Conservation (phyloP, 2,329 filamentous ascomycete genomes). For the Keithomyces neogunnii region DNA sequence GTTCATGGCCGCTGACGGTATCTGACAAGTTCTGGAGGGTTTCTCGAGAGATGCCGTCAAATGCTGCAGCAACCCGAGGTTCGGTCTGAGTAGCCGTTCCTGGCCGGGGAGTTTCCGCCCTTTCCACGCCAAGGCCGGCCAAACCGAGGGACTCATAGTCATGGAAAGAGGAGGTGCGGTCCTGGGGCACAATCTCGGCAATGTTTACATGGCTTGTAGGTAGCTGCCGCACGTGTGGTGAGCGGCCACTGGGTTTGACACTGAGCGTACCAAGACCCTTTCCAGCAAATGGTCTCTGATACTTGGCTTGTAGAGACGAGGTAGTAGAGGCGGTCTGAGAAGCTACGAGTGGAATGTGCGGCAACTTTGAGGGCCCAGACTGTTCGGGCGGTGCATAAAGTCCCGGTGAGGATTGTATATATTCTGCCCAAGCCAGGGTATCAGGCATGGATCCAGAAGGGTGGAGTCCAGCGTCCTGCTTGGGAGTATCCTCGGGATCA, state of each 20-base stretch:
- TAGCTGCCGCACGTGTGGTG: constrained; percentile 23
- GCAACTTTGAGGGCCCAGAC: constrained; percentile 19
- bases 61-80: constrained; percentile 14
- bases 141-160: constrained; percentile 17
- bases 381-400: neutral
- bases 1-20: constrained; percentile 51
- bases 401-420: constrained; percentile 30
- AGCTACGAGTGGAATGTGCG: constrained; percentile 39
- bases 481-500: constrained; percentile 14
- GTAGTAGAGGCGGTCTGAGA: constrained; percentile 46
- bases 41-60: constrained; percentile 19
- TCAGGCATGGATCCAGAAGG: constrained; percentile 43
- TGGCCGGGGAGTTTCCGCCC: constrained; percentile 8
- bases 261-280: constrained; percentile 45
- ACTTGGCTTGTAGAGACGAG: constrained; percentile 40
- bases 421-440: constrained; percentile 43
- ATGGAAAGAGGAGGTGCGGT: constrained; percentile 6
- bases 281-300: constrained; percentile 46
- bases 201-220: constrained; percentile 13
- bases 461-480: constrained; percentile 18
- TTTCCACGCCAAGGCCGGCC: constrained; percentile 10
- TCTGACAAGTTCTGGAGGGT: constrained; percentile 38
- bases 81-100: constrained; percentile 19
- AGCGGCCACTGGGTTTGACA: constrained; percentile 7
- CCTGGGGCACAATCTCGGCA: constrained; percentile 8